phyloP scores from a whole-genome alignment of 257 asterid genomes.

The Asclepias syriaca region DNA sequence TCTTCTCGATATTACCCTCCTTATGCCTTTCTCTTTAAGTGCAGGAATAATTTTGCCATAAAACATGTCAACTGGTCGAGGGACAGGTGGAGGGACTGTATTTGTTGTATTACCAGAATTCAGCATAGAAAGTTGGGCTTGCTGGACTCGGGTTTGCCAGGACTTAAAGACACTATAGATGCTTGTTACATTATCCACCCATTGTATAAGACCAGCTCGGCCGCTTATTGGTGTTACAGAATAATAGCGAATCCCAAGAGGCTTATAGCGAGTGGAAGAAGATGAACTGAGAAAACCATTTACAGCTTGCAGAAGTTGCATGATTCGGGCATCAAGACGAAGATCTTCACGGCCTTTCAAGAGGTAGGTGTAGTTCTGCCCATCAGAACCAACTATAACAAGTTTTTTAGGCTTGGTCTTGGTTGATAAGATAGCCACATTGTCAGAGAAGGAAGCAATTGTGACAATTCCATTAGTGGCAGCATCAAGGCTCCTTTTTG shows the following conservation, averaged over 20 bases:
- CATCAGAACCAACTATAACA: slow-evolving; percentile 82
- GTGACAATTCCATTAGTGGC: slow-evolving; percentile 60
- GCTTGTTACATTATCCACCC: slow-evolving; percentile 92
- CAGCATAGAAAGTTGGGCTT: slow-evolving; percentile 57
- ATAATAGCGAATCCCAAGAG: slow-evolving; percentile 78
- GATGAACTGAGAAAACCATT: slow-evolving; percentile 83
- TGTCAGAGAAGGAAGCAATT: slow-evolving; percentile 73
- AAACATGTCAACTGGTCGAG: slow-evolving; percentile 98
- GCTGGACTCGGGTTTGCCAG: slow-evolving; percentile 87
- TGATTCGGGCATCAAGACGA: slow-evolving; percentile 98
- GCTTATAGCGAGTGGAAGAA: slow-evolving; percentile 59
- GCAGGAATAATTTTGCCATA: slow-evolving; percentile 98
- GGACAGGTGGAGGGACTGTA: slow-evolving; percentile 71
- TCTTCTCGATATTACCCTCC: slow-evolving; percentile 94
- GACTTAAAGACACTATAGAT: slow-evolving; percentile 90
- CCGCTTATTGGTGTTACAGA: slow-evolving; percentile 98
- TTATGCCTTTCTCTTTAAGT: slow-evolving; percentile 95
- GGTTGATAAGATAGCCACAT: slow-evolving; percentile 74
- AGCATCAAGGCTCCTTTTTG: slow-evolving; percentile 41
- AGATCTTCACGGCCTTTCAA: slow-evolving; percentile 98
- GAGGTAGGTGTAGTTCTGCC: slow-evolving; percentile 84
- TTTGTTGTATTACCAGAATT: slow-evolving; percentile 49
- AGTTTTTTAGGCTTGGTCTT: slow-evolving; percentile 95
- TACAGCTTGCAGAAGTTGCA: slow-evolving; percentile 94
- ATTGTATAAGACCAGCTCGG: slow-evolving; percentile 97